Conservation (phyloP, 129 eudicot species). For the Flaveria brownii region DNA sequence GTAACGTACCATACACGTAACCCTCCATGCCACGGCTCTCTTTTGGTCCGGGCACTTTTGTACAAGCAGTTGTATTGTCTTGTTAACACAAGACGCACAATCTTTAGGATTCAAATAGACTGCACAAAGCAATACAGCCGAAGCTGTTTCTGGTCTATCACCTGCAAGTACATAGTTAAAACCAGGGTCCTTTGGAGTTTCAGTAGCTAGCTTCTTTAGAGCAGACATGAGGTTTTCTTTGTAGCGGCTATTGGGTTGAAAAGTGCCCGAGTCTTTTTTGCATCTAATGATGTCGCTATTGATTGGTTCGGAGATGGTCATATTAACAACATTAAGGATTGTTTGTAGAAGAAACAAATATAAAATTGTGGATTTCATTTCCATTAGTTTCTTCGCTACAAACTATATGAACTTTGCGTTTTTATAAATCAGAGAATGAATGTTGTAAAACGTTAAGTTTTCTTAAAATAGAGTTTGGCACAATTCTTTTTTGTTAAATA, state of each 20-base stretch:
- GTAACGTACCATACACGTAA: slow-evolving; percentile 11
- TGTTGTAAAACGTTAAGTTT: too few relatives aligned
- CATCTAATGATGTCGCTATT: neutral
- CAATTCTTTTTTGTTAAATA: too few relatives aligned
- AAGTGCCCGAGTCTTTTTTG: slow-evolving; percentile 21
- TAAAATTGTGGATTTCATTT: too few relatives aligned
- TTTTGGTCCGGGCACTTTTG: slow-evolving; percentile 23
- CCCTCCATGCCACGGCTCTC: slow-evolving; percentile 25
- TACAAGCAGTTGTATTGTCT: neutral
- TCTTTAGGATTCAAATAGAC: slow-evolving; percentile 15
- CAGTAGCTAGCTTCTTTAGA: neutral
- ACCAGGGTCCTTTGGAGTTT: neutral
- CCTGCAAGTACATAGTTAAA: slow-evolving; percentile 31
- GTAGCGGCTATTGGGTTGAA: neutral
- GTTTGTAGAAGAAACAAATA: too few relatives aligned
- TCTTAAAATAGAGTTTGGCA: too few relatives aligned
- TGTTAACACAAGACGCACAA: slow-evolving; percentile 28
- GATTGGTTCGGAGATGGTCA: neutral
- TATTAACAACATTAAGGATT: neutral
- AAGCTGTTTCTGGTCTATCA: neutral
- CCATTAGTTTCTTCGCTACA: too few relatives aligned
- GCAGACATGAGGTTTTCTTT: neutral
- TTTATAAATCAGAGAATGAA: too few relatives aligned
- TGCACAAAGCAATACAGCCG: slow-evolving; percentile 21
- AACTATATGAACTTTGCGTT: too few relatives aligned